Evolutionary conservation across 2,329 filamentous ascomycete genomes (phyloP), one percentile per base, ranked within the genome.

Genomic region (Aspergillus bombycis): DNA sequence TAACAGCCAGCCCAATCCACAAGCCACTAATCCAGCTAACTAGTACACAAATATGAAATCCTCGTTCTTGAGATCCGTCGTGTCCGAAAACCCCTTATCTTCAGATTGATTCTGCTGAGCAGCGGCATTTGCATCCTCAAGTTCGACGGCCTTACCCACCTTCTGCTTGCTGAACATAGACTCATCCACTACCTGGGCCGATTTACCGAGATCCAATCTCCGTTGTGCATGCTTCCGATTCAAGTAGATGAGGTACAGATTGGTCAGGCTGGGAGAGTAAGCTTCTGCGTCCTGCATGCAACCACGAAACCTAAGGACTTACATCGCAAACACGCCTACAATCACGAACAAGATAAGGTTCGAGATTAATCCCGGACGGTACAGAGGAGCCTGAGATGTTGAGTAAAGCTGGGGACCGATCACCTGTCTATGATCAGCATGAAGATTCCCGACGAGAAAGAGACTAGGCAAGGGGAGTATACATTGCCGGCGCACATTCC

Each of bases 401-500:
- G 72, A 75, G 63, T 75, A 79, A 2, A 78, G 70, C 11, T 75
- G 72, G 1, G 76, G 77, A 0, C 76, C 76, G 28, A 77, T 76
- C 0, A 68, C 63, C 63, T 64, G 19, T 11, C 12, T 4, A n/a
- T 11, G 4, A 19, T 36, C 7, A 55, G 52, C 38, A 34, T 46
- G 6, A 23, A 2, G 10, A 14, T 7, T 4, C 3, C 41, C 3
- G 36, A 23, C 0, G 16, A 16, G 6, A 2, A 9, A 2, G 1
- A 19, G 3, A 1, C 4, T 1, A 10, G 10, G 5, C 4, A 1
- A 16, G 2, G n/a, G 19, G 11, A 21, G 14, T 38, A 9, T 43
- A 77, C 71, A 55, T 79, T 78, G 1, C 77, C 77, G 5, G 75
- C 71, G 21, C 75, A 77, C 74, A 77, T 77, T 7, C 74, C 75